phyloP scores from a whole-genome alignment of 108 stramenopile genomes.

The Fragilaria crotonensis region DNA sequence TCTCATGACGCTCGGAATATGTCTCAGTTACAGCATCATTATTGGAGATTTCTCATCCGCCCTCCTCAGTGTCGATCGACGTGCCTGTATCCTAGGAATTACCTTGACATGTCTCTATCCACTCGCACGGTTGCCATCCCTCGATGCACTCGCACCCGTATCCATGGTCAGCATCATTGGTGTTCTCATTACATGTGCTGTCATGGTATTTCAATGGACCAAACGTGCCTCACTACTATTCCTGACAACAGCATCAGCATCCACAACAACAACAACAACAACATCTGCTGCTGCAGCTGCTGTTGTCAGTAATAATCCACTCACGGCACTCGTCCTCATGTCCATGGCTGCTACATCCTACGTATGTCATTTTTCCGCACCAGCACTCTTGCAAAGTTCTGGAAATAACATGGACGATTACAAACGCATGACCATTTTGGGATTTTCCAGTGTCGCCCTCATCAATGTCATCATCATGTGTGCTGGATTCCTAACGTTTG shows the following conservation, averaged over 20 bases:
- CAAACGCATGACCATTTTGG: conserved; percentile 45
- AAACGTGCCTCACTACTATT: too few species aligned
- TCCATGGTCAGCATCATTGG: conserved; percentile 61
- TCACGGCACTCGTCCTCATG: conserved; percentile 57
- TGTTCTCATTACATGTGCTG: conserved; percentile 49
- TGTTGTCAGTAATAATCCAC: too few species aligned
- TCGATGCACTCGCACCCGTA: conserved; percentile 59
- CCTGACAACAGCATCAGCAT: too few species aligned
- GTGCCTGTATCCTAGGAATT: conserved; percentile 41
- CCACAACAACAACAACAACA: too few species aligned
- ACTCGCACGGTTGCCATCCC: conserved; percentile 51
- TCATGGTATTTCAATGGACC: conserved; percentile 56
- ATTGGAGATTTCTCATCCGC: conserved; percentile 65
- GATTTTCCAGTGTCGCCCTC: conserved; percentile 47
- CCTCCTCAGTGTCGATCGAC: conserved; percentile 36
- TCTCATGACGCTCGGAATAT: conserved; percentile 67
- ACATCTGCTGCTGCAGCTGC: too few species aligned
- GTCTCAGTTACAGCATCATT: conserved; percentile 76
- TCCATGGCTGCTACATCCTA: conserved; percentile 86
- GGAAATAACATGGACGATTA: conserved; percentile 18
- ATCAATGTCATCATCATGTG: conserved; percentile 67
- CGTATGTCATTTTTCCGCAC: conserved; percentile 89
- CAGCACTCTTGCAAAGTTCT: conserved; percentile 75
- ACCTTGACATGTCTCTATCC: conserved; percentile 54
- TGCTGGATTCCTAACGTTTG: conserved; percentile 87